Evolutionary conservation across 2,329 filamentous ascomycete species (phyloP).

Genomic region (Waltergamsia citrina): DNA sequence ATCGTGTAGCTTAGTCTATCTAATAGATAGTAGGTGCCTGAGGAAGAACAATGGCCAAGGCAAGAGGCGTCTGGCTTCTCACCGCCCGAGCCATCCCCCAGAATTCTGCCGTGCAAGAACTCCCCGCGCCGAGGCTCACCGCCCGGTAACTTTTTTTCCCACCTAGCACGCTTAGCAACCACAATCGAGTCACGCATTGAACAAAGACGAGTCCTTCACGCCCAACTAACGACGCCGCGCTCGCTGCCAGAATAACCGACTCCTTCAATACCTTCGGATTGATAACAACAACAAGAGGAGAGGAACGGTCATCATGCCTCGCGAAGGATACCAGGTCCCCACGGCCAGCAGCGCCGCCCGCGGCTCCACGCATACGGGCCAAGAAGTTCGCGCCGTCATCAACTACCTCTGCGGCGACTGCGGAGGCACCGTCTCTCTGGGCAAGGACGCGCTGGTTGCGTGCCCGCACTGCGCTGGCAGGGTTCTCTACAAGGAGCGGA

Average conservation of each 20-base stretch:
- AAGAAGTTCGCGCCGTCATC: conserved; percentile 26
- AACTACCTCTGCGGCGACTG: conserved; percentile 34
- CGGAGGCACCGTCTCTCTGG: conserved; percentile 27
- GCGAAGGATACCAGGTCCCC: conserved; percentile 72
- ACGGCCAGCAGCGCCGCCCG: conserved; percentile 32
- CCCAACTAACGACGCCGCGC: neutral
- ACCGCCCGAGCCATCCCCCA: conserved; percentile 3
- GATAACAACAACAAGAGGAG: conserved; percentile 1
- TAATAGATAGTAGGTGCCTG: too few species aligned
- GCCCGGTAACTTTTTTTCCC: conserved; percentile 3
- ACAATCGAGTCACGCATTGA: neutral
- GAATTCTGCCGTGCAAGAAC: conserved; percentile 1
- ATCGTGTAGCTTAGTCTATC: too few species aligned
- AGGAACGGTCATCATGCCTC: conserved; percentile 39
- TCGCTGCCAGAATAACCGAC: neutral
- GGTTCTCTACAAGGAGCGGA: conserved; percentile 95
- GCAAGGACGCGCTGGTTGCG: conserved; percentile 38
- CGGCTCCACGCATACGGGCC: conserved; percentile 28
- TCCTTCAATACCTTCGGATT: neutral
- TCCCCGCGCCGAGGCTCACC: conserved; percentile 1
- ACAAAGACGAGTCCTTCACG: neutral
- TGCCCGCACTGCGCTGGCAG: conserved; percentile 69
- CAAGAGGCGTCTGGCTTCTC: conserved; percentile 1
- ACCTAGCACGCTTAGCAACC: neutral
- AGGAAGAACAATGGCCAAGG: too few species aligned